Base-by-base conservation (phyloP, 306 rosid genomes). In the Erythrophleum fordii region DNA sequence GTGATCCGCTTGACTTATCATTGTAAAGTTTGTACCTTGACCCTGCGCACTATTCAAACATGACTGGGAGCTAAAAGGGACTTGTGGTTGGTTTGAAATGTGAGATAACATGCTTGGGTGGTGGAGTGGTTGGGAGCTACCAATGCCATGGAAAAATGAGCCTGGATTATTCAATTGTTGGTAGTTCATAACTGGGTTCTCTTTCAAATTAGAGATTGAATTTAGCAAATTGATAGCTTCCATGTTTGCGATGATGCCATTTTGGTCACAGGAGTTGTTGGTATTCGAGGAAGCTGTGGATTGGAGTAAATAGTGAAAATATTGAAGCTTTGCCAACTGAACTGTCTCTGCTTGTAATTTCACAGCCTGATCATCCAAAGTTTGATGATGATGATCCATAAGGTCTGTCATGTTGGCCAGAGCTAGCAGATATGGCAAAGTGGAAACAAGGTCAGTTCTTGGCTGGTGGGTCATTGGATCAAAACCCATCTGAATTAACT, bases 391-490 rank as follows among this genome's bases (percentile, higher is more conserved):
- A 1, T 18, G 29, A 20, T 37, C 48, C 39, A 82, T 49, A 0
- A 87, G 79, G 46, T 88, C 87, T 53, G 84, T 90, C 78, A 92
- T 83, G 88, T 84, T 92, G 26, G 94, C 92, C 72, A 90, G 71
- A 44, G 94, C 94, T 70, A 92, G 75, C 26, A 92, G 86, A 51
- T 92, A 86, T 31, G 91, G 92, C 78, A 92, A 71, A 78, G 69
- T 87, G 48, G 91, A 86, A 80, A 91, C 85, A 31, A 89, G 91
- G 75, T 93, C 96, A 12, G 92, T 88, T 88, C 96, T 89, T 46
- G 97, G 97, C n/a, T 91, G 96, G 72, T 93, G 97, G 26, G 96
- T 93, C 91, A 87, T 88, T 86, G 97, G 96, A 86, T 93, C 97
- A 62, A 91, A 87, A n/a, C 97, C 97, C 97, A 93, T 93, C 84